Percentiles rank a stretch among this genome's conserved stretches.
These are phyloP conservation scores for Cladophialophora carrionii DNA, from an alignment of 2,329 filamentous ascomycete species.

Conservation along the genomic window DNA sequence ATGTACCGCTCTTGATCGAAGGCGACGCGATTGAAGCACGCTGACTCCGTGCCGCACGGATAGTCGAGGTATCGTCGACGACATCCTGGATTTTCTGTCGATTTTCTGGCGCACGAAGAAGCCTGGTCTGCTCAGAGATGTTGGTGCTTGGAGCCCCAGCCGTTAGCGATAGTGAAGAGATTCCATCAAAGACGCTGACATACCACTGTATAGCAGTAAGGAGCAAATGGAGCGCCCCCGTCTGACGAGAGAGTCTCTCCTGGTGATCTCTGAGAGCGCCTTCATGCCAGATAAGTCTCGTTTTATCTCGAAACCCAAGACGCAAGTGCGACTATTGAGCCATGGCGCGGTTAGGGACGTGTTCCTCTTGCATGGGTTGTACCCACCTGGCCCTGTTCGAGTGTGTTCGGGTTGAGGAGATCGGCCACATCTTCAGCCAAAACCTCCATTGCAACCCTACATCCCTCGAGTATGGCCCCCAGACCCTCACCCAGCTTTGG, in stretches of 20 bases:
- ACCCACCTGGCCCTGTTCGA: conserved; percentile 2
- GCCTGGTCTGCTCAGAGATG: conserved; percentile 3
- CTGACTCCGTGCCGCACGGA: conserved; percentile 3
- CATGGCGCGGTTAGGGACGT: not conserved
- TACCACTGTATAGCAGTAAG: conserved; percentile 9
- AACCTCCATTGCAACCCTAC: conserved; percentile 7
- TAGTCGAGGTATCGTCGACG: conserved; percentile 8
- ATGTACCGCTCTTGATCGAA: conserved; percentile 4
- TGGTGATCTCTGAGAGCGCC: conserved; percentile 9
- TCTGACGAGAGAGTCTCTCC: conserved; percentile 6
- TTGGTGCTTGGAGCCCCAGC: not conserved
- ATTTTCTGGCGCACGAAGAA: conserved; percentile 6
- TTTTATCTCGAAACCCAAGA: conserved; percentile 8
- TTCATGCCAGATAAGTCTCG: conserved; percentile 7
- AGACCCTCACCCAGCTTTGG: conserved; percentile 5
- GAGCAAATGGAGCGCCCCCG: not conserved
- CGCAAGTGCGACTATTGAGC: not conserved
- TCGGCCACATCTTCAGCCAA: conserved; percentile 6
- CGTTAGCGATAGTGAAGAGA: not conserved
- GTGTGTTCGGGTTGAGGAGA: not conserved
- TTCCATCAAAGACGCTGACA: not conserved
- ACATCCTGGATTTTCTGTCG: conserved; percentile 10
- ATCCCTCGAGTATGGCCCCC: conserved; percentile 7
- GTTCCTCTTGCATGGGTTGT: not conserved
- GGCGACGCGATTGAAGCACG: not conserved